Evolutionary conservation across 352 stramenopile genomes (phyloP).

Genomic region (Plasmopara halstedii): DNA sequence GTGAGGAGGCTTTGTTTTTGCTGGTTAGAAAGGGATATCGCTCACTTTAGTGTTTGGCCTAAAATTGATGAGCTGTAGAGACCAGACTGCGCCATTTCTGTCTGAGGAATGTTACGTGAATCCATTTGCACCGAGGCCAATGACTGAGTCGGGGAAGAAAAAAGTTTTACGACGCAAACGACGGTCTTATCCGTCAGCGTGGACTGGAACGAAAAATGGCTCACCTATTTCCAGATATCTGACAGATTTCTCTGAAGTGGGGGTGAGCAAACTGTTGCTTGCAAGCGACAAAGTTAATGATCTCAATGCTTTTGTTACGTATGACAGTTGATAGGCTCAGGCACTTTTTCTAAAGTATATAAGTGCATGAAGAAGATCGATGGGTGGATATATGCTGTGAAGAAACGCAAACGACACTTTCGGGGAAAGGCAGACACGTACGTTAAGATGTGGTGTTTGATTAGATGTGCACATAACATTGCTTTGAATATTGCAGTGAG

Average conservation of each 20-base stretch:
- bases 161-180: constrained; percentile 54
- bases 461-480: not conserved
- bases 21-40: not conserved
- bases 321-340: constrained; percentile 63
- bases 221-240: constrained; percentile 70
- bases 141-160: constrained; percentile 46
- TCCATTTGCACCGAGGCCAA: constrained; percentile 51
- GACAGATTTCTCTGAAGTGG: constrained; percentile 69
- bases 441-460: constrained; percentile 5
- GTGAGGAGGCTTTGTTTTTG: constrained; percentile 9
- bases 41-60: constrained; percentile 6
- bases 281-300: not conserved
- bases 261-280: constrained; percentile 24
- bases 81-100: constrained; percentile 18
- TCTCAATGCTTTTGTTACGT: constrained; percentile 1
- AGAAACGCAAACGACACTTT: constrained; percentile 83
- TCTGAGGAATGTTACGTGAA: constrained; percentile 54
- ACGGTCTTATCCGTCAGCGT: constrained; percentile 53
- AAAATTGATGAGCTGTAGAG: constrained; percentile 11
- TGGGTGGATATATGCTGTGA: constrained; percentile 80
- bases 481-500: constrained; percentile 32
- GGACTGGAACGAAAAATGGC: constrained; percentile 17
- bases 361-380: constrained; percentile 85
- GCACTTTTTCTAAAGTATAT: constrained; percentile 82
- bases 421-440: constrained; percentile 78